Conservation (phyloP, 176 grass and related monocot species). For the Juncus effusus region DNA sequence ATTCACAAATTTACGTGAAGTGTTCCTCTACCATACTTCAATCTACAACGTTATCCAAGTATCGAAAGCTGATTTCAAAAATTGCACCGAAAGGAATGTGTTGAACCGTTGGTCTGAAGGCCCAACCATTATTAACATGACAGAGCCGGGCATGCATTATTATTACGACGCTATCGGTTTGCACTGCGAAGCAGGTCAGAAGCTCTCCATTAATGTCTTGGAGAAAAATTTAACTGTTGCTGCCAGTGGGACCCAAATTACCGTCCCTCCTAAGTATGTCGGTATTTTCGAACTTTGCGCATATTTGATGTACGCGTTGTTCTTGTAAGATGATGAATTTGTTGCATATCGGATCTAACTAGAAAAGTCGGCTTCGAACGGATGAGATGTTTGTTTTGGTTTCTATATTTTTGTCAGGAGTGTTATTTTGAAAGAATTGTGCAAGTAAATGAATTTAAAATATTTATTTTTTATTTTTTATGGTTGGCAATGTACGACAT, state of each 20-base stretch:
- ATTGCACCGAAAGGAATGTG: conserved; percentile 48
- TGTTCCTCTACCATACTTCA: conserved; percentile 60
- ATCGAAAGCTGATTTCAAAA: conserved; percentile 39
- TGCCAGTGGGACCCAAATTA: conserved; percentile 17
- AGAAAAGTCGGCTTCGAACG: not conserved
- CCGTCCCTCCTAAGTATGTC: not conserved
- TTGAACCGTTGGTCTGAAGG: conserved; percentile 38
- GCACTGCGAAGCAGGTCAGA: conserved; percentile 69
- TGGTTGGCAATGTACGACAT: too few species aligned
- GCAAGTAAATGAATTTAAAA: too few species aligned
- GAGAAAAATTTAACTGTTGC: not conserved
- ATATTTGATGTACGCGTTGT: conserved; percentile 19
- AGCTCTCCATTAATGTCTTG: conserved; percentile 48
- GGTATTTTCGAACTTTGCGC: conserved; percentile 8
- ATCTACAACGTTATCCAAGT: conserved; percentile 64
- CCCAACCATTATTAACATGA: conserved; percentile 61
- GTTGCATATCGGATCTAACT: not conserved
- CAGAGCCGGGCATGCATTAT: conserved; percentile 32
- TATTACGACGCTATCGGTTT: conserved; percentile 61
- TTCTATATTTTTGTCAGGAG: conserved; percentile 4
- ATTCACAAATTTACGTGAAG: conserved; percentile 2
- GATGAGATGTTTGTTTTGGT: not conserved
- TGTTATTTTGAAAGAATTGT: not conserved
- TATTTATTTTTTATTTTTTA: too few species aligned
- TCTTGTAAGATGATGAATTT: conserved; percentile 3